phyloP scores from a whole-genome alignment of 176 grass and related monocot species.

The Typha latifolia region DNA sequence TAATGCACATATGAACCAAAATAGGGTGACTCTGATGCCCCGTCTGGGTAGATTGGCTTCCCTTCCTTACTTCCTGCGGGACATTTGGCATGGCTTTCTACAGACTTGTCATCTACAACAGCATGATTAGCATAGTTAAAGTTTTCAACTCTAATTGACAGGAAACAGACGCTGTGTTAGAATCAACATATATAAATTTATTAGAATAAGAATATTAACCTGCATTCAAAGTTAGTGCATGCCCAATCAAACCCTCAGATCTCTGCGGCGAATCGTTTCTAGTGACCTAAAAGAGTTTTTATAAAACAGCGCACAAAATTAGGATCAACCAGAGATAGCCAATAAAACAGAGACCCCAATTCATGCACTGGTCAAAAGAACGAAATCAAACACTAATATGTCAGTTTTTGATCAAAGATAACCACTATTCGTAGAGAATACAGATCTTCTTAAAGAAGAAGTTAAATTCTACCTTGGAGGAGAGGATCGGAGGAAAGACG shows the following conservation, averaged over 20 bases:
- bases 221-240: no score
- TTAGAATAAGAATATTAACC: not conserved
- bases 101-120: constrained; percentile 42
- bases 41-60: constrained; percentile 27
- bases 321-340: no score
- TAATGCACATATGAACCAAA: constrained; percentile 85
- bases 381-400: not conserved
- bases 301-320: no score
- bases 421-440: not conserved
- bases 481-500: not conserved
- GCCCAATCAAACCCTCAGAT: no score
- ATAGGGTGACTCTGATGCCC: constrained; percentile 45
- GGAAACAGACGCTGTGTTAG: not conserved
- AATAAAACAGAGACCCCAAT: not conserved
- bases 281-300: no score
- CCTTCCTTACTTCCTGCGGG: constrained; percentile 30
- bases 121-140: not conserved
- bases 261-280: no score
- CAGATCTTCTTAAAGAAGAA: not conserved
- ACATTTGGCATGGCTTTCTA: constrained; percentile 36
- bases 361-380: not conserved
- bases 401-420: not conserved
- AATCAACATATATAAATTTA: not conserved
- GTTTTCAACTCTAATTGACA: not conserved
- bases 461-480: not conserved